Conservation (phyloP, 805 yeast genomes). For the Candida methanosorbosa region DNA sequence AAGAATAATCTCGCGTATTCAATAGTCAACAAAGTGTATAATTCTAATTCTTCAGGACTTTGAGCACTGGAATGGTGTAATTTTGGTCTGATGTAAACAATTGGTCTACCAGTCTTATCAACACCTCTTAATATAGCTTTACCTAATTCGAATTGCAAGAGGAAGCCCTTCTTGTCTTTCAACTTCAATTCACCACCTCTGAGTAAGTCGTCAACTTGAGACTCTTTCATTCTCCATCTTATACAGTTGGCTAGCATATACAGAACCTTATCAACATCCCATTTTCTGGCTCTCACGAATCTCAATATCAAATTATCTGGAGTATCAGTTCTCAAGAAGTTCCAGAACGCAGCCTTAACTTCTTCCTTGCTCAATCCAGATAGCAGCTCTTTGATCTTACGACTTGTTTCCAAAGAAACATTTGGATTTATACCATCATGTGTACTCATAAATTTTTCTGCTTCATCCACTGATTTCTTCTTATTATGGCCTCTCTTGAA, state of each 20-base stretch:
- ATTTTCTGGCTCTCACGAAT: conserved; percentile 81
- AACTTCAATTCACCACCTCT: conserved; percentile 64
- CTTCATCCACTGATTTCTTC: conserved; percentile 15
- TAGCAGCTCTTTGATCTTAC: conserved; percentile 38
- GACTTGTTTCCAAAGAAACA: conserved; percentile 21
- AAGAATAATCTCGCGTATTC: conserved; percentile 76
- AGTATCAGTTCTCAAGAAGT: conserved; percentile 61
- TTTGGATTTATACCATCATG: conserved; percentile 18
- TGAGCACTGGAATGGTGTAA: conserved; percentile 65
- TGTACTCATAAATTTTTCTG: conserved; percentile 11
- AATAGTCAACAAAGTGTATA: conserved; percentile 65
- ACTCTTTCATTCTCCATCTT: conserved; percentile 63
- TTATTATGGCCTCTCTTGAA: conserved; percentile 17
- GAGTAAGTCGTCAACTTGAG: conserved; percentile 53
- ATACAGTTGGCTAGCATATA: conserved; percentile 67
- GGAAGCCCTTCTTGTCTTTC: conserved; percentile 33
- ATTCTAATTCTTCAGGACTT: conserved; percentile 60
- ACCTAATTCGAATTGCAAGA: conserved; percentile 50
- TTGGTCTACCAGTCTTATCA: conserved; percentile 69
- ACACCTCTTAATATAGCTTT: conserved; percentile 70
- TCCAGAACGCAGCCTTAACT: conserved; percentile 46
- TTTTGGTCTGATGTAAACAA: conserved; percentile 74
- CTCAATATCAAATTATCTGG: conserved; percentile 75
- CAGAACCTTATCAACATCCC: conserved; percentile 61
- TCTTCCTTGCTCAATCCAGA: conserved; percentile 43